Evolutionary conservation across 2,329 filamentous ascomycete species (phyloP), one percentile per base, ranked within the genome.

Genomic region (Cordyceps pruinosa): DNA sequence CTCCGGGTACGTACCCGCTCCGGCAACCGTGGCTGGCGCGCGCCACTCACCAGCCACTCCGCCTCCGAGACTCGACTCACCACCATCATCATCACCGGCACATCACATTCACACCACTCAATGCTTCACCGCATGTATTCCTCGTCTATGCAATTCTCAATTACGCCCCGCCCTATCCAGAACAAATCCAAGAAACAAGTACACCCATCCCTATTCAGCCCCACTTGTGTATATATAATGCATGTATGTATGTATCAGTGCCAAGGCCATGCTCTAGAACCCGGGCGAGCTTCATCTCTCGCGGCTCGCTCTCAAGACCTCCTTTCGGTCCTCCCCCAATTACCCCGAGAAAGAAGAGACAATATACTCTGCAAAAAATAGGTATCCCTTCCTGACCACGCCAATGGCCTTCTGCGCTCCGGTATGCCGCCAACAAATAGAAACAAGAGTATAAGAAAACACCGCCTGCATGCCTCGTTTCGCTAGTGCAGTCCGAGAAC

Each of bases 401-500:
- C n/a, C n/a, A 28, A 39, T 39, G 32, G 32, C n/a, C 42, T n/a
- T 39, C 34, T 39, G 41, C 34, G 52, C 42, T 48, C 34, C 44
- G 21, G n/a, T 48, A 56, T 56, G 52, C 52, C 52, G 32, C 41
- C 44, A 57, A 51, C 47, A 57, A 44, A 51, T 21, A 19, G 10
- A 57, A 51, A 32, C 21, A 44, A 28, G 48, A 34, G 30, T 26
- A 23, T 25, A 10, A 30, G 9, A 48, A 23, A 48, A 15, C 28
- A 45, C 8, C 44, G 17, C 5, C 39, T 25, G 21, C 13, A 21
- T 26, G 32, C 23, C 47, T 63, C 60, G 3, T 47, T 65, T 41
- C 37, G 34, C 34, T 68, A 78, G 62, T 78, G 76, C 64, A 85
- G 66, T 15, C 76, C 71, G 63, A 96, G 77, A 34, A 88, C 69